These are phyloP conservation scores for Setaria italica DNA, from an alignment of 202 grass and related monocot genomes.

Conservation along the genomic window DNA sequence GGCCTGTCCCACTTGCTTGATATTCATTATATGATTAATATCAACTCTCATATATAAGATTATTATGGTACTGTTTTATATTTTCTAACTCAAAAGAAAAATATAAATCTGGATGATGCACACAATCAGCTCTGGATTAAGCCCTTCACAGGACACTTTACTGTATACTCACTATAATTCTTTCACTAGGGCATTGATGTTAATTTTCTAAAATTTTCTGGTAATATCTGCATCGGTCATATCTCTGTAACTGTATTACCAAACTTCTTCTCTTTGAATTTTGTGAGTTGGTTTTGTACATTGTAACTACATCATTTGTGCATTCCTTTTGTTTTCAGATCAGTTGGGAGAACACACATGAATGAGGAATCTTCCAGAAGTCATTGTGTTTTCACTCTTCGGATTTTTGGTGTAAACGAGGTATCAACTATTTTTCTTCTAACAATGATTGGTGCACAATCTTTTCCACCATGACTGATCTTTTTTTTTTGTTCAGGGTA, in stretches of 20 bases:
- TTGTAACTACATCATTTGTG: background rate
- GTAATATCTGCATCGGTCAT: too few species aligned
- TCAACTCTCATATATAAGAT: background rate
- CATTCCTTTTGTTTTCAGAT: slow-evolving; percentile 50
- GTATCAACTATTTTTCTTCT: slow-evolving; percentile 33
- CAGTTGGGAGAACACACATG: slow-evolving; percentile 87
- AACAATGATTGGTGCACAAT: background rate
- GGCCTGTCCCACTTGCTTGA: background rate
- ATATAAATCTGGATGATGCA: background rate
- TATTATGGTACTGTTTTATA: background rate
- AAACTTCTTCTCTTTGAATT: background rate
- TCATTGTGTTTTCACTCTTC: slow-evolving; percentile 91
- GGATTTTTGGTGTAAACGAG: slow-evolving; percentile 88
- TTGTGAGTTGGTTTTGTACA: background rate
- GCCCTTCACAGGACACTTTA: background rate
- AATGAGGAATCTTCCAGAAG: slow-evolving; percentile 96
- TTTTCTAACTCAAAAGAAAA: background rate
- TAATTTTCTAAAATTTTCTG: background rate
- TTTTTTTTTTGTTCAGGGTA: slow-evolving; percentile 57
- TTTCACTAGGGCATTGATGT: background rate
- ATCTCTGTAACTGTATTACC: background rate
- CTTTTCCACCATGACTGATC: background rate
- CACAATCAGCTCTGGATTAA: background rate
- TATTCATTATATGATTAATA: background rate
- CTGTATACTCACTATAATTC: background rate